phyloP scores from a whole-genome alignment of 257 asterid genomes.

The Linderniella brevidens region DNA sequence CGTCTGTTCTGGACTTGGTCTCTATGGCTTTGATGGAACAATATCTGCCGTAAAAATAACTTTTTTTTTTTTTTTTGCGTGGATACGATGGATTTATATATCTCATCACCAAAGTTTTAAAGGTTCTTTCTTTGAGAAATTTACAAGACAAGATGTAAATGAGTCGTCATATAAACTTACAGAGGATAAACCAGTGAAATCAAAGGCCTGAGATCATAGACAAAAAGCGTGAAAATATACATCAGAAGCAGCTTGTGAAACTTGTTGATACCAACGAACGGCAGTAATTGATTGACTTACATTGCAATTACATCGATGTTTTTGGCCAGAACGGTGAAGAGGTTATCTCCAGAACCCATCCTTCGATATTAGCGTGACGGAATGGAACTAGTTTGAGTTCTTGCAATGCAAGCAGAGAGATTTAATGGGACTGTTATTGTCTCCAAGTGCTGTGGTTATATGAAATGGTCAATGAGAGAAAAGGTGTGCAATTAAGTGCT shows the following conservation, averaged over 20 bases:
- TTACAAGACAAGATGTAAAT: not conserved
- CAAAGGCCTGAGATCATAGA: conserved; percentile 50
- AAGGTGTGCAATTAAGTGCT: conserved; percentile 11
- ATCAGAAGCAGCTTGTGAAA: not conserved
- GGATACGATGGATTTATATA: not conserved
- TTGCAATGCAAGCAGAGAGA: conserved; percentile 1
- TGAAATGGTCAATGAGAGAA: conserved; percentile 11
- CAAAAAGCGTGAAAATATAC: conserved; percentile 1
- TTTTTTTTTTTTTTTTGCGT: not conserved
- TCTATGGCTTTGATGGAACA: conserved; percentile 76
- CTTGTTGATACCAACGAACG: not conserved
- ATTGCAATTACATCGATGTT: conserved; percentile 81
- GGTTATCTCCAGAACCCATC: conserved; percentile 70
- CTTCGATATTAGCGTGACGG: not conserved
- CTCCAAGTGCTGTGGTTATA: not conserved
- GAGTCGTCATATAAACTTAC: conserved; percentile 25
- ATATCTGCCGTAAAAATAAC: conserved; percentile 26
- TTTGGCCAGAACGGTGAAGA: conserved; percentile 59
- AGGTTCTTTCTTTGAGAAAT: no score
- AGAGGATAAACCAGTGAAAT: conserved; percentile 78
- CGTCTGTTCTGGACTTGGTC: conserved; percentile 54
- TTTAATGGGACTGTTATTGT: not conserved
- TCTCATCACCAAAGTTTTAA: no score
- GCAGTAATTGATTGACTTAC: conserved; percentile 20
- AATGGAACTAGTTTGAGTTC: not conserved